Evolutionary conservation across 129 eudicot species (phyloP), one percentile per base, ranked within the genome.

Genomic region (Kitagawia praeruptora): DNA sequence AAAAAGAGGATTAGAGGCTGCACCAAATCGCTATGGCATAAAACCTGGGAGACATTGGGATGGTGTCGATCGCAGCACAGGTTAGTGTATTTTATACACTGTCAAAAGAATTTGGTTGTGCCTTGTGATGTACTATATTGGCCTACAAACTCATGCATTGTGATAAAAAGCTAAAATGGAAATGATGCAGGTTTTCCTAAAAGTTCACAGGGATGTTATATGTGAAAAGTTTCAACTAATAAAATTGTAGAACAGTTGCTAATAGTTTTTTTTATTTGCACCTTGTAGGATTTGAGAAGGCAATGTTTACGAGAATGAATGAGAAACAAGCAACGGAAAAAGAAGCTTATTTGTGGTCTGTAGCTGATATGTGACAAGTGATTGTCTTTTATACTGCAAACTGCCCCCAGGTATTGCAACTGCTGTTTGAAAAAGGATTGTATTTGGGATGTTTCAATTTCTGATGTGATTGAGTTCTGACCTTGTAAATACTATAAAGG

Each of bases 11-110:
- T 54, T 92, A 2, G 96, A 87, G n/a, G 89, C 89, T 75, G 97
- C 97, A 53, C 89, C 96, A 51, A 92, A 95, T 80, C 96, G 99
- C 16, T 95, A 95, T 73, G 87, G 90, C 42, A 95, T 95, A 82
- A 89, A 78, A 82, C 97, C 99, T 4, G 97, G 99, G 61, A 86
- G 99, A 56, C 99, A 95, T 48, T 95, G 99, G 99, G 99, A 95
- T 23, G 99, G 99, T 4, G 99, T 95, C 28, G 97, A 95, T 69
- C 96, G 99, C 38, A 95, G 97, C 78, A 95, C 76, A 18, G 98
- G 98, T 94, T 78, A 80, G 91, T 94, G 76, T 74, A 89, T 86
- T 47, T 76, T 78, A 25, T 31, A 34, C 25, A n/a, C 38, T 70
- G 15, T 40, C 46, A 19, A 70, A 34, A 34, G 2, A 34, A 34